A percentile compares a stretch with the other conserved stretches of the same genome.
phyloP scores from a whole-genome alignment of 352 stramenopile genomes.

The Globisporangium canariense region DNA sequence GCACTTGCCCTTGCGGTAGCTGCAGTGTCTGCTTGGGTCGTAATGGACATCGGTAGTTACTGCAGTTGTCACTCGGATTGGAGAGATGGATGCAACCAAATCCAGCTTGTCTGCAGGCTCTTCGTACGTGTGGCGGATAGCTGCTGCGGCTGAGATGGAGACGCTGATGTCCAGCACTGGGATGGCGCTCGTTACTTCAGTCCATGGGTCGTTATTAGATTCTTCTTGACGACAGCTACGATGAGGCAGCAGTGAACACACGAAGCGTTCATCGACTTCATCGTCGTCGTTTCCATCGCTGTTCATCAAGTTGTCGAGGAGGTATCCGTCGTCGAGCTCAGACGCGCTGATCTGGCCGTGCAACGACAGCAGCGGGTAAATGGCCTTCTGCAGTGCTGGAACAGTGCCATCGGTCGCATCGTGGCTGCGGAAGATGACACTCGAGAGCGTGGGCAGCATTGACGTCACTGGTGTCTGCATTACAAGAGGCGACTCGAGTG shows the following conservation, averaged over 20 bases:
- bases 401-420: background rate
- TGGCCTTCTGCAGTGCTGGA: background rate
- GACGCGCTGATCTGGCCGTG: background rate
- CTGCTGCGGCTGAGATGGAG: background rate
- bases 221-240: background rate
- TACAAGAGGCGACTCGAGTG: background rate
- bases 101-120: no score
- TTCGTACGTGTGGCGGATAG: background rate
- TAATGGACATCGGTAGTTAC: background rate
- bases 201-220: background rate
- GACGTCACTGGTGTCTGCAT: background rate
- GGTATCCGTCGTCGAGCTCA: background rate
- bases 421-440: background rate
- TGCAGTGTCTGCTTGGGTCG: background rate
- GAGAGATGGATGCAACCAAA: background rate
- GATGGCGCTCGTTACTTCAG: background rate
- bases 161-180: constrained; percentile 1
- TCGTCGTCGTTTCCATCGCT: background rate
- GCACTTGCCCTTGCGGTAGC: constrained; percentile 6
- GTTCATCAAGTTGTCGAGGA: background rate
- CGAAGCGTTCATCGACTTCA: background rate
- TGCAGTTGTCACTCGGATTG: background rate
- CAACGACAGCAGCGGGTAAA: background rate
- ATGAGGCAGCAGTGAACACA: background rate
- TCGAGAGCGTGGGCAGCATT: background rate